phyloP scores from a whole-genome alignment of 148 eudicot genomes.

The Linanthus parryae region DNA sequence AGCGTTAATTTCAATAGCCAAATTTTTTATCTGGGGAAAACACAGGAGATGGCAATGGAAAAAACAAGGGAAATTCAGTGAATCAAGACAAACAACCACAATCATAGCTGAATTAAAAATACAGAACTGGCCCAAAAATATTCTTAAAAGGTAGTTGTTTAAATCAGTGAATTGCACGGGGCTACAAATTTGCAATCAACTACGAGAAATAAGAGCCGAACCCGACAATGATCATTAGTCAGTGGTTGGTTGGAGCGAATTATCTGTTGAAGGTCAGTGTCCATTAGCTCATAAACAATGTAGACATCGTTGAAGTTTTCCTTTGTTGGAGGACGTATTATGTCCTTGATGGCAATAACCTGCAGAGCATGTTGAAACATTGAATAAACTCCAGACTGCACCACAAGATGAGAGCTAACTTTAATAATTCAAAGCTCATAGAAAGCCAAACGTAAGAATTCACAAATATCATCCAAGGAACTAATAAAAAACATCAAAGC shows the following conservation, averaged over 20 bases:
- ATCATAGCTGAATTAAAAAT: too few species aligned
- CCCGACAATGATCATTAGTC: constrained; percentile 52
- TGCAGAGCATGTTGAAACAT: constrained; percentile 8
- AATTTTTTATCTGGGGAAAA: too few species aligned
- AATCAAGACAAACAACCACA: too few species aligned
- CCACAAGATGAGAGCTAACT: background rate
- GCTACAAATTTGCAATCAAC: background rate
- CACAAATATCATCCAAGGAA: too few species aligned
- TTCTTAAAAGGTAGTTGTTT: too few species aligned
- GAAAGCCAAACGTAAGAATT: too few species aligned
- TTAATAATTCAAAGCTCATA: background rate
- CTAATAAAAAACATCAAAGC: too few species aligned
- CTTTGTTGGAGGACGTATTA: constrained; percentile 43
- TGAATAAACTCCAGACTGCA: background rate
- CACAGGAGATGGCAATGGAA: too few species aligned
- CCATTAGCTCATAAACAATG: constrained; percentile 46
- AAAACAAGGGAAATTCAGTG: too few species aligned
- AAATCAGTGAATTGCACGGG: too few species aligned
- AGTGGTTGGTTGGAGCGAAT: constrained; percentile 42
- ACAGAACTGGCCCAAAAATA: background rate
- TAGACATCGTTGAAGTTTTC: constrained; percentile 49
- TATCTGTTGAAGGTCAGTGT: constrained; percentile 48
- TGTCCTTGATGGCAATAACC: constrained; percentile 44
- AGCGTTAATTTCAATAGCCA: too few species aligned
- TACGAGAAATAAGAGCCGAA: constrained; percentile 15